These are phyloP conservation scores for Hypomontagnella monticulosa DNA, from an alignment of 495 filamentous ascomycete species.

Conservation along the genomic window DNA sequence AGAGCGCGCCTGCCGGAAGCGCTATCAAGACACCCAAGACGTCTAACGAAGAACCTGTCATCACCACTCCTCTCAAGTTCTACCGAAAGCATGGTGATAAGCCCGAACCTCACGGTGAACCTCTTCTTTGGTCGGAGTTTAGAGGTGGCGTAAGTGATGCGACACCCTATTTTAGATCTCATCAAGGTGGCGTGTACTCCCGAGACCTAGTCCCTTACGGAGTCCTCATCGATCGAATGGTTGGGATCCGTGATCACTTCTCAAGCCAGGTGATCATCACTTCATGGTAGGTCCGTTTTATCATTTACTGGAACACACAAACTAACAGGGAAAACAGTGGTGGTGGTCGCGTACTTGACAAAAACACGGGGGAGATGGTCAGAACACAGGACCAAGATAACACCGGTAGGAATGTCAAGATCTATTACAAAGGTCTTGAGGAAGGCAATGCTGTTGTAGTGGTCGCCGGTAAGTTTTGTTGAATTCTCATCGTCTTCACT, in stretches of 20 bases:
- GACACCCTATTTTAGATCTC: slow-evolving; percentile 69
- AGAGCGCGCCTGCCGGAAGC: not conserved
- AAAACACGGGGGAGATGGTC: slow-evolving; percentile 53
- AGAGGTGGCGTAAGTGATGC: slow-evolving; percentile 74
- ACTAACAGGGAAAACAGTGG: slow-evolving; percentile 47
- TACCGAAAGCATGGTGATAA: slow-evolving; percentile 12
- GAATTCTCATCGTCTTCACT: not conserved
- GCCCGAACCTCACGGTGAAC: slow-evolving; percentile 54
- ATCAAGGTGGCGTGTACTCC: slow-evolving; percentile 69
- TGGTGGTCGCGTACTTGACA: slow-evolving; percentile 58
- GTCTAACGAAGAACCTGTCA: not conserved
- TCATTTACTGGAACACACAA: not conserved
- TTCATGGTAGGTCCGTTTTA: slow-evolving; percentile 63
- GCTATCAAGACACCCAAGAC: not conserved
- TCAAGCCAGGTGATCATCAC: slow-evolving; percentile 73
- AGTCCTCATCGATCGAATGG: slow-evolving; percentile 70
- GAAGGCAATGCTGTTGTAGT: slow-evolving; percentile 60
- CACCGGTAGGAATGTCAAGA: slow-evolving; percentile 44
- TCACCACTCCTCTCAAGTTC: no score
- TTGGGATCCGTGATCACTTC: slow-evolving; percentile 65
- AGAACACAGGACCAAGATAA: slow-evolving; percentile 58
- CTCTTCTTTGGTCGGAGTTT: slow-evolving; percentile 67
- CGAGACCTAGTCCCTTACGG: slow-evolving; percentile 59
- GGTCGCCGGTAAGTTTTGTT: slow-evolving; percentile 64
- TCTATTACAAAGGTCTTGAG: slow-evolving; percentile 51